Evolutionary conservation across 208 protist genomes (phyloP).

Genomic region (Acanthamoeba sp.): DNA sequence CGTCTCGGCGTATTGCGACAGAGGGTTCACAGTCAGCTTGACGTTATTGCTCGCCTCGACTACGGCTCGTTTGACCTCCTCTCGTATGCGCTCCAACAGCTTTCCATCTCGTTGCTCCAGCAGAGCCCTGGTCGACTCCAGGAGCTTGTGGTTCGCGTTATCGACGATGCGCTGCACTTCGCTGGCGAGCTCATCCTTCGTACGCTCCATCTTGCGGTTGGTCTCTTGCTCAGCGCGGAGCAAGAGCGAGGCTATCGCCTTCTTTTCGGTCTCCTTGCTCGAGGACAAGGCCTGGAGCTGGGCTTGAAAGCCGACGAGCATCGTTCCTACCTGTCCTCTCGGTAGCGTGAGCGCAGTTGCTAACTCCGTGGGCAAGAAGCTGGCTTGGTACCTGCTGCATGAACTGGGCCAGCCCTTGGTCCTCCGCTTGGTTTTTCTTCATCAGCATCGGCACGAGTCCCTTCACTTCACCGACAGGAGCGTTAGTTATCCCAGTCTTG

Average conservation of each 20-base stretch:
- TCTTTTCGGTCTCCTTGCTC: no score
- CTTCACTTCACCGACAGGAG: neutral
- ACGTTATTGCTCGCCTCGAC: neutral
- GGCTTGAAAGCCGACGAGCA: no score
- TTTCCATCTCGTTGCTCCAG: neutral
- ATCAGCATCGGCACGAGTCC: neutral
- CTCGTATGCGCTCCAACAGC: neutral
- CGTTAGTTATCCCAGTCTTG: no score
- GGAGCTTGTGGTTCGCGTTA: neutral
- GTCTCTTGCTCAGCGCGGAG: neutral
- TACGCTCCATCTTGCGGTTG: neutral
- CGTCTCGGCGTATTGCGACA: neutral
- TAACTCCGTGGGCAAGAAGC: no score
- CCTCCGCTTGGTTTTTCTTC: neutral
- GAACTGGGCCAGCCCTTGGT: neutral
- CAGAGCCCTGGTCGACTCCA: neutral
- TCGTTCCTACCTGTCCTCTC: no score
- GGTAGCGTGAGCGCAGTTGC: no score
- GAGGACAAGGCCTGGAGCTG: no score
- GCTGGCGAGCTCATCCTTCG: neutral
- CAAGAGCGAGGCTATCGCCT: no score
- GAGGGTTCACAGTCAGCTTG: neutral
- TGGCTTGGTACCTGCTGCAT: neutral
- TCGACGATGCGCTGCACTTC: neutral
- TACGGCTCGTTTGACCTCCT: neutral